phyloP scores from a whole-genome alignment of 176 grass and related monocot species.

The Bromus sterilis region DNA sequence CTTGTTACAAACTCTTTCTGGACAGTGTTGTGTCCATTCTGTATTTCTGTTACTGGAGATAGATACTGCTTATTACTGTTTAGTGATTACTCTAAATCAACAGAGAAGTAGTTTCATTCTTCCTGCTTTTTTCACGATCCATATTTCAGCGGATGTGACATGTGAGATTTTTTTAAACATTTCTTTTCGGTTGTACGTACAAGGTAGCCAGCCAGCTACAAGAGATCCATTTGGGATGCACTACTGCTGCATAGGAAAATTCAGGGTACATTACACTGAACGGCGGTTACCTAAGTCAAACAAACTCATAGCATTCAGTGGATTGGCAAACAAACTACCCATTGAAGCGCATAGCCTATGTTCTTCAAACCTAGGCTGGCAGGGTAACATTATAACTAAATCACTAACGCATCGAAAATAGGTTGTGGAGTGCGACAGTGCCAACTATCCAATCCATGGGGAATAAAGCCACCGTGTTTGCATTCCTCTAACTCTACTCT shows the following conservation, averaged over 20 bases:
- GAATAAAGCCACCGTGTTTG: too few species aligned
- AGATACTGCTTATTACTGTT: background rate
- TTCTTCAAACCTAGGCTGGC: background rate
- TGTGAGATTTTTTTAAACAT: background rate
- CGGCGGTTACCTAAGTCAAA: background rate
- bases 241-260: background rate
- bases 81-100: background rate
- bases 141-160: background rate
- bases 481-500: too few species aligned
- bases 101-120: background rate
- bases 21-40: background rate
- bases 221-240: background rate
- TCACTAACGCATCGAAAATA: background rate
- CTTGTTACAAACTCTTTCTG: background rate
- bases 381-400: background rate
- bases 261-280: background rate
- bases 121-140: background rate
- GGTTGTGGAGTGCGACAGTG: too few species aligned
- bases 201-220: constrained; percentile 1
- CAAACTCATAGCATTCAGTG: too few species aligned
- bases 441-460: too few species aligned
- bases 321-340: too few species aligned
- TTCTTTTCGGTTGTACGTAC: background rate
- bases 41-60: background rate
- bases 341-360: too few species aligned